Base-by-base conservation (phyloP, 352 stramenopile species). In the Globisporangium recalcitrans region DNA sequence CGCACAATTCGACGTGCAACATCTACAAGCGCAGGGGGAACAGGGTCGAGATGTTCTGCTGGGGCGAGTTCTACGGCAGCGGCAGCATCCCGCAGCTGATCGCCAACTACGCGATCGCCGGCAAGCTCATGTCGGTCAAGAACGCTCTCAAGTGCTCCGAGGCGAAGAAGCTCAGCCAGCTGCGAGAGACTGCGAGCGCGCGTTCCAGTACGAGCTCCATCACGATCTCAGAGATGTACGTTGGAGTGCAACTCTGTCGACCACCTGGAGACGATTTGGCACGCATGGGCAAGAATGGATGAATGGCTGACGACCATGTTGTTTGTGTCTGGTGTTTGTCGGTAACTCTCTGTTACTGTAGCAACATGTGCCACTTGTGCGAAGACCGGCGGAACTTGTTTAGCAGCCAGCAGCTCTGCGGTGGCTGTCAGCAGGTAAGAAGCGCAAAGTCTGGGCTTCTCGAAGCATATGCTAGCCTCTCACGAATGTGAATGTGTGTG, bases 1-100 rank as follows among this genome's bases (percentile, higher is more conserved):
- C 71, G 40, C 62, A 72, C 48, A 74, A 78, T 34, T 73, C 80
- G 8, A 74, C 64, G 9, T 83, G 74, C 54, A 82, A 82, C 42
- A 47, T 83, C 32, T 79, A 79, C 44, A 65, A 69, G 1, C 67
- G 66, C 42, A 59, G 62, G 60, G 52, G 67, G 40, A 76, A 40
- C 49, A 36, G 63, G 58, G 75, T 75, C 19, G 65, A 82, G 64
- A 71, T 69, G 44, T 82, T 80, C 65, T 58, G 77, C 22, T 66
- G 53, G 13, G 62, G 67, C 5, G 49, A 70, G 11, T 40, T 68
- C 60, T 60, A 69, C 24, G 66, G 71, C 24, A 69, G 73, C 36
- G 48, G 47, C 27, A 36, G 24, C 34, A 31, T 68, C 31, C 46
- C 56, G 8, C 60, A 44, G 22, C 36, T 40, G 11, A 26, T 68